Conservation (phyloP, 176 grass and related monocot species). For the Oryza meridionalis region DNA sequence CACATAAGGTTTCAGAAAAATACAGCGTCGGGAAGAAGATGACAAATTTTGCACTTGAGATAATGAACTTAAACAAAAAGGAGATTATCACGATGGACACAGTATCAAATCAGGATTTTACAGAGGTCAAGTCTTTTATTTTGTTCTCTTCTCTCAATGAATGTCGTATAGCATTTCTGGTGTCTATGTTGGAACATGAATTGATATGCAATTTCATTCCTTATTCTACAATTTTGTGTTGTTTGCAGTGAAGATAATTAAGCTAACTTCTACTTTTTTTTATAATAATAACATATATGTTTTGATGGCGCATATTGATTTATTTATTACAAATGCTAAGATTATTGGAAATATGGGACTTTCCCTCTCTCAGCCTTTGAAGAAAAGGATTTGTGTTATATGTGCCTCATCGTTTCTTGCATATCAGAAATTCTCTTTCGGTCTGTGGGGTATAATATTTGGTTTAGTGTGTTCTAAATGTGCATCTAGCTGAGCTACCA, state of each 20-base stretch:
- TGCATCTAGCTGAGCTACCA: conserved; percentile 15
- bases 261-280: conserved; percentile 10
- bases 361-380: not conserved
- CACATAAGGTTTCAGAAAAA: conserved; percentile 70
- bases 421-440: not conserved
- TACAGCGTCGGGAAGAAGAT: conserved; percentile 88
- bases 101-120: conserved; percentile 98
- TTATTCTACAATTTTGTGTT: not conserved
- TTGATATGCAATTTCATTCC: not conserved
- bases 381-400: not conserved
- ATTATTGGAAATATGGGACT: conserved; percentile 3
- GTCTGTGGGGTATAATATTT: not conserved
- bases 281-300: not conserved
- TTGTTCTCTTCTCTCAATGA: not conserved
- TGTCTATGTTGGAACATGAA: conserved; percentile 20
- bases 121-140: conserved; percentile 66
- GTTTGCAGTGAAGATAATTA: conserved; percentile 22
- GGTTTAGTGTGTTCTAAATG: not conserved
- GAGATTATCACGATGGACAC: conserved; percentile 84
- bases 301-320: not conserved
- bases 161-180: not conserved
- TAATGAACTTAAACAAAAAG: conserved; percentile 91
- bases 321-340: not conserved
- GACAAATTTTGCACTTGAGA: conserved; percentile 86
- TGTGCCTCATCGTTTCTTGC: conserved; percentile 8